These are phyloP conservation scores for Calonectria pseudoturangicola DNA, from an alignment of 2,329 filamentous ascomycete species.

Conservation along the genomic window DNA sequence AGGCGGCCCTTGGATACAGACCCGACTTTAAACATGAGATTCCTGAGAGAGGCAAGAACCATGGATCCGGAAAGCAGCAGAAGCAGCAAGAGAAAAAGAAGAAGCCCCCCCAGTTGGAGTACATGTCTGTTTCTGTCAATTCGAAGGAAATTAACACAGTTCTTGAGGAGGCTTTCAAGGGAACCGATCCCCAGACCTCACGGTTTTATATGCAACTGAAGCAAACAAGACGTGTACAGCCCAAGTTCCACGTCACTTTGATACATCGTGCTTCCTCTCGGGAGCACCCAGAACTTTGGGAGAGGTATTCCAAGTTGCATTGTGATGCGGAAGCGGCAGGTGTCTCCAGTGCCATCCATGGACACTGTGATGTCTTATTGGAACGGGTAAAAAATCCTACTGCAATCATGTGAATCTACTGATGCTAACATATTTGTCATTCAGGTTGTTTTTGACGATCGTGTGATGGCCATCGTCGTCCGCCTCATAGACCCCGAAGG, in stretches of 20 bases:
- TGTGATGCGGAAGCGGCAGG: slow-evolving; percentile 62
- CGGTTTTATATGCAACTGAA: slow-evolving; percentile 85
- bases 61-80: slow-evolving; percentile 55
- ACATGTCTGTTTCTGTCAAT: slow-evolving; percentile 72
- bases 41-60: slow-evolving; percentile 71
- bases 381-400: slow-evolving; percentile 69
- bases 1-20: slow-evolving; percentile 83
- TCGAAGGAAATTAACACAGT: slow-evolving; percentile 67
- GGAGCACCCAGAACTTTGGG: slow-evolving; percentile 83
- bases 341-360: slow-evolving; percentile 65
- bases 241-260: slow-evolving; percentile 94
- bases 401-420: background rate
- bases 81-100: slow-evolving; percentile 55
- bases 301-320: slow-evolving; percentile 80
- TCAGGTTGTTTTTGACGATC: slow-evolving; percentile 86
- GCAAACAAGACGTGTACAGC: slow-evolving; percentile 83
- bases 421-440: slow-evolving; percentile 47
- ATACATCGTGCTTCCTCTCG: slow-evolving; percentile 84
- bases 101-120: slow-evolving; percentile 72
- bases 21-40: slow-evolving; percentile 86
- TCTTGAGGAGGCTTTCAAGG: slow-evolving; percentile 82
- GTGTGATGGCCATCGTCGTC: slow-evolving; percentile 94
- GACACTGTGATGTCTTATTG: slow-evolving; percentile 77
- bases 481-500: slow-evolving; percentile 75
- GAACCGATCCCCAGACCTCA: slow-evolving; percentile 65